Evolutionary conservation across 225 moss, liverwort and hornwort species (phyloP).

Genomic region (Climacium dendroides): DNA sequence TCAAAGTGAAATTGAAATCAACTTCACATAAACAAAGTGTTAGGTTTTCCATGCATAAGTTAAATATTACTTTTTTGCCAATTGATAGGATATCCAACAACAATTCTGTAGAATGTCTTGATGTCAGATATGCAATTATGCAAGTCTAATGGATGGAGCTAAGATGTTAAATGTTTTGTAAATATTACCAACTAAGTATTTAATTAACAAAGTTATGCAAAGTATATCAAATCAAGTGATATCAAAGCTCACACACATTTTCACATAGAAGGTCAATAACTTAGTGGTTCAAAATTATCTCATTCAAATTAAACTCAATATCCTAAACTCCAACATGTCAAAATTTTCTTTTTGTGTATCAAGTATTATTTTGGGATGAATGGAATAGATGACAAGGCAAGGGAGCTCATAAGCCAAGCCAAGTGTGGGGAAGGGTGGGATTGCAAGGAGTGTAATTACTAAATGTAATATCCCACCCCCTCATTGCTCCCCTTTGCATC

Average conservation of each 20-base stretch:
- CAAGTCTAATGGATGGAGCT: background rate
- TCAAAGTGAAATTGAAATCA: background rate
- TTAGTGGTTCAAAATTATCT: background rate
- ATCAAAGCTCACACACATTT: fast-evolving
- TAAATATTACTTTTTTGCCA: no score
- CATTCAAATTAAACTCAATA: background rate
- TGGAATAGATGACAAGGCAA: background rate
- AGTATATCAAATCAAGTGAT: background rate
- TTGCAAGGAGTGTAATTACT: background rate
- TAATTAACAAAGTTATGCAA: no score
- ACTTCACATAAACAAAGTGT: background rate
- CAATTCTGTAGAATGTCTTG: background rate
- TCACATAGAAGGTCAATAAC: fast-evolving
- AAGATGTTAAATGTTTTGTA: background rate
- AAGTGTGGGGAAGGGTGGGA: background rate
- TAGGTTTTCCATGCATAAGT: background rate
- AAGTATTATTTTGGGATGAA: no score
- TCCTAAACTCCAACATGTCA: fast-evolving
- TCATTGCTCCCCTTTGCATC: background rate
- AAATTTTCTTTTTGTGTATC: background rate
- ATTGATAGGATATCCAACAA: background rate
- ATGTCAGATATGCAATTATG: background rate
- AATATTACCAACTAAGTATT: background rate
- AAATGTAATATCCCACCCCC: background rate
- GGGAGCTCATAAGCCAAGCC: background rate